Evolutionary conservation across 169 alveolate species (phyloP).

Genomic region (Plasmodium malariae): DNA sequence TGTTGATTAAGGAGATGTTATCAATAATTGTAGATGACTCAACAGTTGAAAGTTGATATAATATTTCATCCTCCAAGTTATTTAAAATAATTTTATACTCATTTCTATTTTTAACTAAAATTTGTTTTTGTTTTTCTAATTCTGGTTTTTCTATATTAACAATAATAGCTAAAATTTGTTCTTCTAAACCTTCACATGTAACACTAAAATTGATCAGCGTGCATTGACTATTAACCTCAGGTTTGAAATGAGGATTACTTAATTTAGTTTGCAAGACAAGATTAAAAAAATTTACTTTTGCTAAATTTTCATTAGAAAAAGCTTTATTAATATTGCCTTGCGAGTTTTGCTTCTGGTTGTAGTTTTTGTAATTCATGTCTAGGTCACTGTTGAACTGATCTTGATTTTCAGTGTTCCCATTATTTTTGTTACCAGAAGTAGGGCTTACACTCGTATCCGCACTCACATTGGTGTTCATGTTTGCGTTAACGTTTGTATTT

Average conservation of each 20-base stretch:
- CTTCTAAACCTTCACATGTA: slow-evolving; percentile 97
- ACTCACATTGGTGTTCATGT: not conserved
- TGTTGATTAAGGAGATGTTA: slow-evolving; percentile 93
- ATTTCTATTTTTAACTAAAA: slow-evolving; percentile 94
- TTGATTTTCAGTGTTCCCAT: not conserved
- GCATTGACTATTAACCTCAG: slow-evolving; percentile 97
- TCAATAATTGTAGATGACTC: slow-evolving; percentile 95
- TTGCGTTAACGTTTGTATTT: not conserved
- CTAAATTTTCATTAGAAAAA: slow-evolving; percentile 89
- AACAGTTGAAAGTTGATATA: slow-evolving; percentile 94
- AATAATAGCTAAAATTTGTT: slow-evolving; percentile 94
- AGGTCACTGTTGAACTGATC: not conserved
- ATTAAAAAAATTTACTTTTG: slow-evolving; percentile 93
- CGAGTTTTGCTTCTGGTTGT: slow-evolving; percentile 10
- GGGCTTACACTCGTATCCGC: not conserved
- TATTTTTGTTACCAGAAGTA: not conserved
- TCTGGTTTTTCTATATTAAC: slow-evolving; percentile 97
- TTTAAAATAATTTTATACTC: slow-evolving; percentile 94
- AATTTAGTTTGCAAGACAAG: slow-evolving; percentile 95
- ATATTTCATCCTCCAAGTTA: slow-evolving; percentile 93
- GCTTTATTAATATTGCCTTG: slow-evolving; percentile 59
- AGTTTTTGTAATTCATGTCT: slow-evolving; percentile 21
- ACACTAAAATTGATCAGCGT: slow-evolving; percentile 97
- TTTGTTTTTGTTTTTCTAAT: slow-evolving; percentile 94
- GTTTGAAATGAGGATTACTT: slow-evolving; percentile 98